phyloP scores from a whole-genome alignment of 2,329 filamentous ascomycete genomes.

The Phialophora tarda region DNA sequence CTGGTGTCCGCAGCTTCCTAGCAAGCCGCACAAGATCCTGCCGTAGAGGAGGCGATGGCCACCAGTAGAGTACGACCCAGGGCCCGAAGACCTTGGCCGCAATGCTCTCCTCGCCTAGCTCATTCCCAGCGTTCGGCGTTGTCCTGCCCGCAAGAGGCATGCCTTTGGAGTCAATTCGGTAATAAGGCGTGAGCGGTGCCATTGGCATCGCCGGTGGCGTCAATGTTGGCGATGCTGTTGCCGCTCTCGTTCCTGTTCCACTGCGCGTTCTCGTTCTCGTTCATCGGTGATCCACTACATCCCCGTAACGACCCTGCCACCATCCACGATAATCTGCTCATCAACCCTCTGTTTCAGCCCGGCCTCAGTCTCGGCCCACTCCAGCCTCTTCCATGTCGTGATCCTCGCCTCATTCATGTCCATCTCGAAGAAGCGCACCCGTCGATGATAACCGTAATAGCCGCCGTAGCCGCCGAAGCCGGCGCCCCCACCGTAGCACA shows the following conservation, averaged over 20 bases:
- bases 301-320: conserved; percentile 56
- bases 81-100: background rate
- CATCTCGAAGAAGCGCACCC: conserved; percentile 87
- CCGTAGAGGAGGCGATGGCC: background rate
- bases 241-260: background rate
- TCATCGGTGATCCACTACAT: conserved; percentile 18
- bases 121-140: background rate
- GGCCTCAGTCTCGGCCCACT: conserved; percentile 62
- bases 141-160: background rate
- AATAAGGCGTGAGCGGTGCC: background rate
- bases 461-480: conserved; percentile 96
- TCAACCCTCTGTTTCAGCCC: conserved; percentile 54
- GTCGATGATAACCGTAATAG: conserved; percentile 82
- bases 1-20: background rate
- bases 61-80: background rate
- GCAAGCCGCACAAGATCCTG: background rate
- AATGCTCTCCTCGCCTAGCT: background rate
- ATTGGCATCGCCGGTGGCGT: background rate
- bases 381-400: conserved; percentile 88
- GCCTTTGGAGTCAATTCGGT: background rate
- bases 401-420: conserved; percentile 90
- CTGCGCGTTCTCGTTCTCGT: background rate
- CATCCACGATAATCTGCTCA: conserved; percentile 67
- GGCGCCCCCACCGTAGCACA: conserved; percentile 93
- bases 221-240: background rate